Evolutionary conservation across 257 asterid species (phyloP), one percentile per base, ranked within the genome.

Genomic region (Primulina eburnea): DNA sequence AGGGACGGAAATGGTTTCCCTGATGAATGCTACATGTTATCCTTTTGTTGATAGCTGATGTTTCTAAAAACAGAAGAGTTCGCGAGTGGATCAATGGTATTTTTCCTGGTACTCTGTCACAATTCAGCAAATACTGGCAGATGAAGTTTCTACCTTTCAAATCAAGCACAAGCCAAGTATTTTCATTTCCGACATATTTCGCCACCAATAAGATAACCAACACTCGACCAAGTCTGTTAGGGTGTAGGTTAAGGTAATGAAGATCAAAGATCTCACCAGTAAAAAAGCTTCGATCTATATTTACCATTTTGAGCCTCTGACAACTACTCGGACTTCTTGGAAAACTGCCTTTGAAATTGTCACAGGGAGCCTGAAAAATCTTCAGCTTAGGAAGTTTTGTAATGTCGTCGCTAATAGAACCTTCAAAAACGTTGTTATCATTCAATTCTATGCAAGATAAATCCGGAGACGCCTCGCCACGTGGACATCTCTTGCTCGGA

Each of bases 361-460:
- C 84, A 28, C 73, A 37, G 0, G 82, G 81, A 21, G 79, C 87
- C 81, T 82, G 78, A 64, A 83, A 10, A 59, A 80, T 73, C 69
- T 70, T 59, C 75, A 83, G 75, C 26, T 76, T 78, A 9, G 83
- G 82, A 73, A 80, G 78, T 43, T 61, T 24, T 7, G 83, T 64
- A 32, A 83, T 78, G 69, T 76, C 80, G 24, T 68, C 62, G 29
- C 77, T 82, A 76, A 83, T 30, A 57, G 78, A 32, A 57, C 88
- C 88, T 64, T 73, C 30, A 57, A 77, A 83, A 12, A 69, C 71
- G 37, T 83, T 83, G 64, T 59, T 11, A 6, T 75, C 78, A 67
- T 17, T 50, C 40, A 52, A 60, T 35, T 70, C 67, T 1, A 20
- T 68, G 75, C 53, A 4, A 20, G 72, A 34, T 24, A 62, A 38